These are phyloP conservation scores for Vinca minor DNA, from an alignment of 257 asterid genomes.

Conservation along the genomic window DNA sequence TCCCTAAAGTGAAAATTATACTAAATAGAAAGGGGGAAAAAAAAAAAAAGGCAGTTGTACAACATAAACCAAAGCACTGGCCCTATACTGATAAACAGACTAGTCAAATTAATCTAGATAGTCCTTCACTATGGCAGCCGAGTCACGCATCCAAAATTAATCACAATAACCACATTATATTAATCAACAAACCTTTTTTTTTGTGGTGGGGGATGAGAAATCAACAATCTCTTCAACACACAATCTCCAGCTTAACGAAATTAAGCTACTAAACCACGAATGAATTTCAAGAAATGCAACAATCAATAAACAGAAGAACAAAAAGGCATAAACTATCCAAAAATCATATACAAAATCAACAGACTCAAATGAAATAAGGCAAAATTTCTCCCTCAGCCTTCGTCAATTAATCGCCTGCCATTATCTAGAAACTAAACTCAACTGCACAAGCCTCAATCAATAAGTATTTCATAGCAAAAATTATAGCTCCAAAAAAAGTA, in stretches of 20 bases:
- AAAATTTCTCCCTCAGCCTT: neutral
- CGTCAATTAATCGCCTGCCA: neutral
- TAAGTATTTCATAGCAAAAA: too few relatives aligned
- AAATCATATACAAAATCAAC: constrained; percentile 1
- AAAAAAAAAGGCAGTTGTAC: neutral
- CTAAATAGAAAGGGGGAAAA: too few relatives aligned
- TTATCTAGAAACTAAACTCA: neutral
- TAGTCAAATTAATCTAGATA: neutral
- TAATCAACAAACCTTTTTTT: constrained; percentile 7
- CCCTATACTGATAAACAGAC: neutral
- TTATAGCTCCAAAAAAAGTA: neutral
- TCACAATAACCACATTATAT: neutral
- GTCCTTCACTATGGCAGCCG: neutral
- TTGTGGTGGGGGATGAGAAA: too few relatives aligned
- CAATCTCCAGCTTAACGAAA: neutral
- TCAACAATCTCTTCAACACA: too few relatives aligned
- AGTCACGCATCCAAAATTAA: neutral
- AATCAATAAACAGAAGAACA: neutral
- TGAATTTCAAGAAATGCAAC: neutral
- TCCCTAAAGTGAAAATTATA: neutral
- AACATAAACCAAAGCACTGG: neutral
- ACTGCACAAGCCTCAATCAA: too few relatives aligned
- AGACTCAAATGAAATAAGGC: neutral
- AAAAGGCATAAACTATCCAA: neutral
- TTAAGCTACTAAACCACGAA: neutral